Conservation (phyloP, 352 stramenopile genomes). For the Phytophthora sojae region DNA sequence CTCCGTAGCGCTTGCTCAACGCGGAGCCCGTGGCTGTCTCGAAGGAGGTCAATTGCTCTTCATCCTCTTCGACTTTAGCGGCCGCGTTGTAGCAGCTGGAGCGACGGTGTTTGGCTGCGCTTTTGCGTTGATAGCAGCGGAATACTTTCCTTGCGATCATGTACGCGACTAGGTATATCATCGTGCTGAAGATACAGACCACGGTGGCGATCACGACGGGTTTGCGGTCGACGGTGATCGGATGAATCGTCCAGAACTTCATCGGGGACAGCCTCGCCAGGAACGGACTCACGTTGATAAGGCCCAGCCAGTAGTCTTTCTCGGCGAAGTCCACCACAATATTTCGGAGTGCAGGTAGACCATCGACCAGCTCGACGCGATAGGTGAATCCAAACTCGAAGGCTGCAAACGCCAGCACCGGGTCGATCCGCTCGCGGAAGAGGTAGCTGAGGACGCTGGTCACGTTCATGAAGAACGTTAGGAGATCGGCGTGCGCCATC, state of each 20-base stretch:
- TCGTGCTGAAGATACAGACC: conserved; percentile 26
- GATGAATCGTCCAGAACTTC: conserved; percentile 28
- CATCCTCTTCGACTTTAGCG: background rate
- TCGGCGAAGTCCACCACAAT: conserved; percentile 29
- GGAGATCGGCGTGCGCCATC: conserved; percentile 33
- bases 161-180: conserved; percentile 30
- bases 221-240: conserved; percentile 17
- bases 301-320: conserved; percentile 17
- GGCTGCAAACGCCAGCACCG: conserved; percentile 27
- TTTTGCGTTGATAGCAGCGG: conserved; percentile 12
- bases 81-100: conserved; percentile 2
- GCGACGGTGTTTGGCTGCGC: background rate
- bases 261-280: conserved; percentile 25
- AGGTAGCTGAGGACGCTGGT: conserved; percentile 35
- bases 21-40: conserved; percentile 27
- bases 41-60: conserved; percentile 21
- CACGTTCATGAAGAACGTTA: conserved; percentile 41
- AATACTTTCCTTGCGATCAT: conserved; percentile 36
- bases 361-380: conserved; percentile 24
- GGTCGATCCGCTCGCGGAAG: conserved; percentile 40
- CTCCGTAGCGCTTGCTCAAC: conserved; percentile 37
- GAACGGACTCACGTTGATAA: conserved; percentile 21
- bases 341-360: conserved; percentile 10
- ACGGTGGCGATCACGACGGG: conserved; percentile 24
- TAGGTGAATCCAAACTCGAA: conserved; percentile 34